Conservation (phyloP, 2,329 filamentous ascomycete genomes). For the Scleromitrula shiraiana region DNA sequence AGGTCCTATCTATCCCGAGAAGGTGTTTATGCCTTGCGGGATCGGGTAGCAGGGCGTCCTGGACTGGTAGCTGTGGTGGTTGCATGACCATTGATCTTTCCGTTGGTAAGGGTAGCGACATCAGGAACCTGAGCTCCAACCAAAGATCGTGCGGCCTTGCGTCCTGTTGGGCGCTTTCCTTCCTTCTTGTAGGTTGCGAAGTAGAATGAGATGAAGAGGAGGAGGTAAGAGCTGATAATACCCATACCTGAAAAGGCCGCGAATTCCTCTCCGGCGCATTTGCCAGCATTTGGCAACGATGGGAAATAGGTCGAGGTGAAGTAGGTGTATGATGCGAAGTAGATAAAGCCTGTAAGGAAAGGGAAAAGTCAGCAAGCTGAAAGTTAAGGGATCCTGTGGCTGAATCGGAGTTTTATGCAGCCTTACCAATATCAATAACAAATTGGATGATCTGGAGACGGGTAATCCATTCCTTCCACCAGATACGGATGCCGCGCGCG, state of each 20-base stretch:
- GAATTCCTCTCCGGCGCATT: constrained; percentile 94
- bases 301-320: constrained; percentile 87
- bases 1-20: background rate
- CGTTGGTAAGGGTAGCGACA: constrained; percentile 25
- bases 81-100: constrained; percentile 41
- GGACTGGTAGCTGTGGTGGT: constrained; percentile 31
- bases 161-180: constrained; percentile 70
- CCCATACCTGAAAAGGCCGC: constrained; percentile 87
- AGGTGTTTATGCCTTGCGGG: constrained; percentile 29
- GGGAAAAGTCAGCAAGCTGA: constrained; percentile 12
- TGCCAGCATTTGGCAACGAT: constrained; percentile 73
- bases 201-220: constrained; percentile 99
- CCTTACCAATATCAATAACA: constrained; percentile 82
- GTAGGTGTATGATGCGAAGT: constrained; percentile 99
- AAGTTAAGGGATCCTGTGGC: constrained; percentile 5
- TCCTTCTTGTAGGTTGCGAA: constrained; percentile 91
- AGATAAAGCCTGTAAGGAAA: constrained; percentile 71
- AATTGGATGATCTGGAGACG: constrained; percentile 96
- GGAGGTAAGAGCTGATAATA: constrained; percentile 88
- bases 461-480: constrained; percentile 99
- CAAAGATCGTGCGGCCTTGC: constrained; percentile 58
- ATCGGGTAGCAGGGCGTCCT: constrained; percentile 26
- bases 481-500: constrained; percentile 87
- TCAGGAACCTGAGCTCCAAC: constrained; percentile 28
- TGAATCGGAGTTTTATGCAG: constrained; percentile 7